Conservation (phyloP, 108 stramenopile genomes). For the Fragilaria crotonensis region DNA sequence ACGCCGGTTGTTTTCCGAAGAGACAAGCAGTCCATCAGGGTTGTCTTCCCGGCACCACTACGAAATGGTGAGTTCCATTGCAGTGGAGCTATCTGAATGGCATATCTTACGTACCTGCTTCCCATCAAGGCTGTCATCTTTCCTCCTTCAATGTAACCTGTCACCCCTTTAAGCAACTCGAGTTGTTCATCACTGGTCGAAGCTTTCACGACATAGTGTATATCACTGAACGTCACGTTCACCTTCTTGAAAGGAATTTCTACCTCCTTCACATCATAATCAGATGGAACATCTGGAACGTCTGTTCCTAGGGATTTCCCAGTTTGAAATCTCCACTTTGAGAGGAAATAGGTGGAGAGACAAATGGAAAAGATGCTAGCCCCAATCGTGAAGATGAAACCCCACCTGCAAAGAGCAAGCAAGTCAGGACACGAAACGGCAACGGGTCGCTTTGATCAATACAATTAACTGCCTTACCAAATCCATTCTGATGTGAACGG, state of each 20-base stretch:
- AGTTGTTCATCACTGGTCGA: conserved; percentile 53
- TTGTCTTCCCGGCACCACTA: conserved; percentile 35
- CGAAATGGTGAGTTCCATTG: neutral
- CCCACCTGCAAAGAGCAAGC: conserved; percentile 2
- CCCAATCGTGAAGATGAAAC: conserved; percentile 8
- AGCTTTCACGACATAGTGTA: conserved; percentile 48
- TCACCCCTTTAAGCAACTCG: conserved; percentile 48
- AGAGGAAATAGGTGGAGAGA: conserved; percentile 1
- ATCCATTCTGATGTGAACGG: conserved; percentile 28
- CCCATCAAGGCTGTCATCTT: conserved; percentile 68
- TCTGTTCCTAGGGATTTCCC: conserved; percentile 12
- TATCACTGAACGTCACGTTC: conserved; percentile 54
- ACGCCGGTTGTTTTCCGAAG: conserved; percentile 78
- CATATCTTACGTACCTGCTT: conserved; percentile 3
- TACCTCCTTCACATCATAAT: conserved; percentile 5
- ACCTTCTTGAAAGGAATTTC: conserved; percentile 29
- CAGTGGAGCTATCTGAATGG: neutral
- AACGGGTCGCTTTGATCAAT: too few species aligned
- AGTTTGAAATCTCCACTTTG: conserved; percentile 11
- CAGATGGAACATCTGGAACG: conserved; percentile 10
- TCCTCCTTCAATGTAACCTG: conserved; percentile 52
- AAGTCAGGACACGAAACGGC: neutral
- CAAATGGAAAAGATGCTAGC: conserved; percentile 7
- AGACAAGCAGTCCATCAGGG: conserved; percentile 42
- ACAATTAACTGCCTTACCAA: too few species aligned